Evolutionary conservation across 208 protist species (phyloP).

Genomic region (Eutreptiella sp.): DNA sequence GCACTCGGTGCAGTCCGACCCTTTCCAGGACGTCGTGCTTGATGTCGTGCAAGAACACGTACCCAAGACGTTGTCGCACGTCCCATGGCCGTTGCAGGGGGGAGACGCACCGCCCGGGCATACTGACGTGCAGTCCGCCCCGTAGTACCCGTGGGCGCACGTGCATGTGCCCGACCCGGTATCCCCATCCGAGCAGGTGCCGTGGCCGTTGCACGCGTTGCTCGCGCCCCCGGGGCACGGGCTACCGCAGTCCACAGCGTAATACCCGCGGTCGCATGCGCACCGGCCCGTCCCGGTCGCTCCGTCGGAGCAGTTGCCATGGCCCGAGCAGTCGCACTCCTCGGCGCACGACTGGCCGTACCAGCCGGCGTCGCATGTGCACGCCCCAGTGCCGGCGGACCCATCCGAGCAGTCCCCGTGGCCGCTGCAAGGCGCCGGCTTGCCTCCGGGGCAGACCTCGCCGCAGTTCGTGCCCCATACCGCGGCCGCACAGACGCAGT

Average conservation of each 20-base stretch:
- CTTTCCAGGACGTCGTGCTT: too few species aligned
- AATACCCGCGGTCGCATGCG: conserved; percentile 19
- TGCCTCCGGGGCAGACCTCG: too few species aligned
- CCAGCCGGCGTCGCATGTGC: not conserved
- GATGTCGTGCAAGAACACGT: too few species aligned
- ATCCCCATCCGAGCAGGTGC: conserved; percentile 8
- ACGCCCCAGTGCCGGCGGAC: not conserved
- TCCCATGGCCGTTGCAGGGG: too few species aligned
- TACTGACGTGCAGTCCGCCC: too few species aligned
- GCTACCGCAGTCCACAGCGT: conserved; percentile 9
- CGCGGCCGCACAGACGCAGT: not conserved
- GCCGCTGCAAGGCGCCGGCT: conserved; percentile 5
- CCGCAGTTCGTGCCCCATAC: too few species aligned
- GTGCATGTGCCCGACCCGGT: too few species aligned
- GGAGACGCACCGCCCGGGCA: too few species aligned
- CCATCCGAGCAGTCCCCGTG: not conserved
- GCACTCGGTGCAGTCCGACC: too few species aligned
- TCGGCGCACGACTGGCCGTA: conserved; percentile 4
- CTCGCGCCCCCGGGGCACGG: conserved; percentile 3
- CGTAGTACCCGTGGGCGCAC: too few species aligned
- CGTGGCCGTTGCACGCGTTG: conserved; percentile 9
- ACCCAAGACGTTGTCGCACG: too few species aligned
- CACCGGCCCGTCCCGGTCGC: conserved; percentile 11
- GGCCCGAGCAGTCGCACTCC: conserved; percentile 11
- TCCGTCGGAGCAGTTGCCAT: conserved; percentile 19